Percentiles rank a stretch among this genome's conserved stretches.
phyloP scores from a whole-genome alignment of 306 rosid species.

The Sesbania bispinosa region DNA sequence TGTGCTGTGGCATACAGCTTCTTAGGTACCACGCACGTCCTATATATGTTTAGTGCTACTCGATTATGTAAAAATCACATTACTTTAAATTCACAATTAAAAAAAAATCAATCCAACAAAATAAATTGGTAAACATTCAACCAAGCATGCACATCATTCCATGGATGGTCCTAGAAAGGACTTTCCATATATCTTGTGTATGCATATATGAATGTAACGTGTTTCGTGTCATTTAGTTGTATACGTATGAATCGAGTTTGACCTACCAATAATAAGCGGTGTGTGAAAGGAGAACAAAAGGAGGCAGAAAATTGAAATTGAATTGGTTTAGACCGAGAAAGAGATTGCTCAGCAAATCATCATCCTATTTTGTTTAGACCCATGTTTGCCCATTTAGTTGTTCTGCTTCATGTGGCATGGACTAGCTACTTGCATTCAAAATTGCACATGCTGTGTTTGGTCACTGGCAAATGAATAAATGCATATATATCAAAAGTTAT shows the following conservation, averaged over 20 bases:
- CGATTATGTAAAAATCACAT: no score
- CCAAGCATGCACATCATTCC: neutral
- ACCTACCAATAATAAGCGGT: neutral
- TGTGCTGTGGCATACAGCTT: no score
- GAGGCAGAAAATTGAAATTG: neutral
- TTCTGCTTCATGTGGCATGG: constrained; percentile 11
- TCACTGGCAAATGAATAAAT: neutral
- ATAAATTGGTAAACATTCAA: no score
- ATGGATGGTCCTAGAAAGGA: neutral
- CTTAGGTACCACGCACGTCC: no score
- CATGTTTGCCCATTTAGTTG: neutral
- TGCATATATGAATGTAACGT: neutral
- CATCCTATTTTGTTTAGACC: neutral
- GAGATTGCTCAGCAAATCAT: neutral
- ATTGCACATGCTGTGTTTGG: constrained; percentile 34
- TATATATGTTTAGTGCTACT: no score
- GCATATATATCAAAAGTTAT: neutral
- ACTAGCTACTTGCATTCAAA: constrained; percentile 30
- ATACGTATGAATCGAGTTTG: neutral
- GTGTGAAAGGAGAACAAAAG: constrained; percentile 16
- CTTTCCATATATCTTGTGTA: neutral
- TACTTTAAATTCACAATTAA: no score
- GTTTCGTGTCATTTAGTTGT: neutral
- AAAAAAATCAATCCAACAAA: no score
- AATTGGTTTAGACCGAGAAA: neutral